Evolutionary conservation across 2,329 filamentous ascomycete genomes (phyloP).

Genomic region (Pestalotiopsis sp.): DNA sequence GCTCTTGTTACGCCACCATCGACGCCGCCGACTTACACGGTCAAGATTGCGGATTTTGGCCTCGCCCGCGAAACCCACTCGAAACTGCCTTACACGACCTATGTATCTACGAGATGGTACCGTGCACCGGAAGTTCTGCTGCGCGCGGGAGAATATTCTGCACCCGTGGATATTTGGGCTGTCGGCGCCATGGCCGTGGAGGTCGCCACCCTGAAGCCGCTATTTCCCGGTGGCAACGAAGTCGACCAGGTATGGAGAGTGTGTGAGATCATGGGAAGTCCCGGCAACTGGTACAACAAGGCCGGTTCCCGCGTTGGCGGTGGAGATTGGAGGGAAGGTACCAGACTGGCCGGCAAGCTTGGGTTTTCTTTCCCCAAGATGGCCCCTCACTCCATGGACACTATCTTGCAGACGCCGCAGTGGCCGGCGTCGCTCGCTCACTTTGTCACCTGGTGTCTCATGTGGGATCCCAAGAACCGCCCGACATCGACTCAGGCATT

Average conservation of each 20-base stretch:
- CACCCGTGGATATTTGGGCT: slow-evolving; percentile 98
- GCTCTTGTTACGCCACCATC: slow-evolving; percentile 91
- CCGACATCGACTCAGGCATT: slow-evolving; percentile 94
- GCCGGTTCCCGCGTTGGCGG: slow-evolving; percentile 83
- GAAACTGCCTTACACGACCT: slow-evolving; percentile 94
- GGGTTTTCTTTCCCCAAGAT: slow-evolving; percentile 99
- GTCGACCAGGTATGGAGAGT: slow-evolving; percentile 99
- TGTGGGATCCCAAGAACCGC: slow-evolving; percentile 95
- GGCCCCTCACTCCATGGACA: slow-evolving; percentile 96
- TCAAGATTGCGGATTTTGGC: slow-evolving; percentile 98
- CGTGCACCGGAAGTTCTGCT: slow-evolving; percentile 93
- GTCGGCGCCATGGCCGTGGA: slow-evolving; percentile 98
- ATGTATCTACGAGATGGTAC: slow-evolving; percentile 98
- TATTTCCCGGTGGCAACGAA: slow-evolving; percentile 97
- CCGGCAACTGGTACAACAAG: slow-evolving; percentile 97
- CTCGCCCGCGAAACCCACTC: slow-evolving; percentile 97
- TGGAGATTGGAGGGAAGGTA: slow-evolving; percentile 96
- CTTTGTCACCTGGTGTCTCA: slow-evolving; percentile 97
- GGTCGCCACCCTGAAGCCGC: slow-evolving; percentile 91
- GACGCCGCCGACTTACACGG: slow-evolving; percentile 89
- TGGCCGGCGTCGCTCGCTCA: slow-evolving; percentile 88
- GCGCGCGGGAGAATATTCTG: slow-evolving; percentile 93
- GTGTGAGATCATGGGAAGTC: slow-evolving; percentile 99
- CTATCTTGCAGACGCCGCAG: slow-evolving; percentile 84
- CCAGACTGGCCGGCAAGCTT: slow-evolving; percentile 88